Conservation (phyloP, 805 yeast species). For the Candida glaebosa region DNA sequence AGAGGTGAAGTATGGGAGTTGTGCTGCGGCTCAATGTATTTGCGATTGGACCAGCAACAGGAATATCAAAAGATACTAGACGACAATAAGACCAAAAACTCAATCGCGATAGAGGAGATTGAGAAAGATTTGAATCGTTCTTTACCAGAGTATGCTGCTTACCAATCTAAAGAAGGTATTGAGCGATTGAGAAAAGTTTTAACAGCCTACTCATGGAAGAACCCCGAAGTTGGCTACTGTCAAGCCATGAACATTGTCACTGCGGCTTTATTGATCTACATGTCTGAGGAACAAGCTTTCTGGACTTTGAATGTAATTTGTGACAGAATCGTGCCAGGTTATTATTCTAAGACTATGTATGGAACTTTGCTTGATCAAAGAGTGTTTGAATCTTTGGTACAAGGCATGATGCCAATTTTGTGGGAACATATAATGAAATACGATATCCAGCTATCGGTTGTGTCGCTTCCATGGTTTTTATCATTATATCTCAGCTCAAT, state of each 20-base stretch:
- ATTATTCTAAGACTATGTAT: constrained; percentile 95
- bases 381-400: constrained; percentile 87
- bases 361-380: constrained; percentile 93
- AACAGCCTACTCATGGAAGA: constrained; percentile 94
- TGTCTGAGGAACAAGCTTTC: constrained; percentile 96
- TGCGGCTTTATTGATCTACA: constrained; percentile 74
- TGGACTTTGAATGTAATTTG: constrained; percentile 85
- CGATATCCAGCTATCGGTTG: constrained; percentile 90
- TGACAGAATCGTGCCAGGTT: constrained; percentile 87
- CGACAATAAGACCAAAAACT: constrained; percentile 58
- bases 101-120: constrained; percentile 91
- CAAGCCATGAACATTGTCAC: constrained; percentile 97
- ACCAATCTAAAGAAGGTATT: constrained; percentile 84
- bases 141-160: constrained; percentile 93
- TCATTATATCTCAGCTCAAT: constrained; percentile 86
- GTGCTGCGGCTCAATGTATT: constrained; percentile 79
- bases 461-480: constrained; percentile 94
- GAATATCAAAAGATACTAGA: constrained; percentile 58
- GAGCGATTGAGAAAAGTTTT: constrained; percentile 79
- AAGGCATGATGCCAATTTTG: constrained; percentile 81
- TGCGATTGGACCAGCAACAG: constrained; percentile 58
- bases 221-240: constrained; percentile 96
- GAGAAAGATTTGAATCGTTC: constrained; percentile 95
- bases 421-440: constrained; percentile 75
- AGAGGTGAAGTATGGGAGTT: constrained; percentile 98